Percentiles rank a stretch among this genome's conserved stretches.
Evolutionary conservation across 2,329 filamentous ascomycete species (phyloP).

Genomic region (Paecilomyces niveus): DNA sequence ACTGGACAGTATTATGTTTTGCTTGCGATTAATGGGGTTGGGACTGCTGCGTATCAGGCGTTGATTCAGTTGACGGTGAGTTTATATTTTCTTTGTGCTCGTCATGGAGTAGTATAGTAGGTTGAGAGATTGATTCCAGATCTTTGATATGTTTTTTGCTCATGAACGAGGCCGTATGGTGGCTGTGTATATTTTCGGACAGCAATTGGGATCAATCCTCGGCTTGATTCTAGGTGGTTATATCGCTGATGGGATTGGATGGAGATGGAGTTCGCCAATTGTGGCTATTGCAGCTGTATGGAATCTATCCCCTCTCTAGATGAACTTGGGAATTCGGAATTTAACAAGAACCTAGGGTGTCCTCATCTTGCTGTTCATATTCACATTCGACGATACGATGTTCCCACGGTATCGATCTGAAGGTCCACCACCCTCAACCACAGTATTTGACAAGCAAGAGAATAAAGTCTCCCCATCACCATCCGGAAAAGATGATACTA

Average conservation of each 20-base stretch:
- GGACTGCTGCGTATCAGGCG: constrained; percentile 31
- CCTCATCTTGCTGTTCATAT: constrained; percentile 19
- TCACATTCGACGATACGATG: constrained; percentile 31
- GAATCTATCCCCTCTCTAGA: background rate
- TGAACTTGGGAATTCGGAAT: background rate
- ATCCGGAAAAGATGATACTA: background rate
- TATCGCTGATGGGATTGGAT: constrained; percentile 26
- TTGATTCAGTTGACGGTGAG: constrained; percentile 32
- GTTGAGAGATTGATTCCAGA: constrained; percentile 6
- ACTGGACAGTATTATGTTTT: constrained; percentile 24
- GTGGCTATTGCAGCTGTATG: background rate
- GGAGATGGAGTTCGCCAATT: constrained; percentile 29
- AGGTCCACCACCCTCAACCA: background rate
- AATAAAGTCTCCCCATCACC: background rate
- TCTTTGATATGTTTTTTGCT: constrained; percentile 34
- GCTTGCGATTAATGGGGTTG: constrained; percentile 24
- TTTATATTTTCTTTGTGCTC: background rate
- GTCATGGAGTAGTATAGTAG: too few species aligned
- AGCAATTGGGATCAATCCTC: constrained; percentile 33
- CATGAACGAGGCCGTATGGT: constrained; percentile 31
- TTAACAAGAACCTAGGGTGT: background rate
- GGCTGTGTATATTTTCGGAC: constrained; percentile 33
- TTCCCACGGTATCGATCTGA: constrained; percentile 27
- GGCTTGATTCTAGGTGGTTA: constrained; percentile 31
- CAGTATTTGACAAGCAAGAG: background rate